Conservation (phyloP, 306 rosid species). For the Trichosanthes cucumerina region DNA sequence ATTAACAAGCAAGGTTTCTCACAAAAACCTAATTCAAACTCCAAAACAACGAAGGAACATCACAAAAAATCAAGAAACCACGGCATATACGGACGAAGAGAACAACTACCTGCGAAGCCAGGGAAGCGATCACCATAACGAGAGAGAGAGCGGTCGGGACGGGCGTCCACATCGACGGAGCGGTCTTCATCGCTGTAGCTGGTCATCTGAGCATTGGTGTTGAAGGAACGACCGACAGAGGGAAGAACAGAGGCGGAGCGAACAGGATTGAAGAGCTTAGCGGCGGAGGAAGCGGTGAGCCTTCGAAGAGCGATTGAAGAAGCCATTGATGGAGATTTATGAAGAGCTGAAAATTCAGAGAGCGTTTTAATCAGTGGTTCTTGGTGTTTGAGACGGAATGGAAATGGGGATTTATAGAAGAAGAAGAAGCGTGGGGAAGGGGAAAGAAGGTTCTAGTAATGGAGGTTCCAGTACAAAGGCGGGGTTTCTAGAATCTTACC, state of each 20-base stretch:
- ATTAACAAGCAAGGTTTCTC: too few relatives aligned
- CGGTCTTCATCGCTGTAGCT: conserved; percentile 12
- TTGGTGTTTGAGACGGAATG: background rate
- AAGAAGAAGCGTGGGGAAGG: conserved; percentile 3
- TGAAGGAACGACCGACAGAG: conserved; percentile 33
- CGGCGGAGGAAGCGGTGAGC: conserved; percentile 15
- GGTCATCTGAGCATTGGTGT: conserved; percentile 25
- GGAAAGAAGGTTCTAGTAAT: conserved; percentile 15
- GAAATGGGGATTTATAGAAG: background rate
- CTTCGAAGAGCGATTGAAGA: conserved; percentile 19
- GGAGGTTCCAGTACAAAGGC: conserved; percentile 10
- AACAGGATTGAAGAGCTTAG: conserved; percentile 16
- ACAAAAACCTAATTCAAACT: too few relatives aligned
- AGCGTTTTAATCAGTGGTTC: too few relatives aligned
- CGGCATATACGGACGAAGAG: background rate
- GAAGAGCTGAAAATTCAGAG: background rate
- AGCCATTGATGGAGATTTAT: conserved; percentile 9
- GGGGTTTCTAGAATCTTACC: background rate
- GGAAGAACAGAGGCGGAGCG: conserved; percentile 20
- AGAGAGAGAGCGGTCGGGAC: conserved; percentile 11
- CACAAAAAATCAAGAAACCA: background rate
- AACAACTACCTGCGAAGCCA: conserved; percentile 19
- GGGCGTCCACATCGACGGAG: conserved; percentile 16
- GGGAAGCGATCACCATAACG: conserved; percentile 22
- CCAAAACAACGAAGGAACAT: background rate